phyloP scores from a whole-genome alignment of 2,329 filamentous ascomycete genomes.

The Arthrobotrys sinensis region DNA sequence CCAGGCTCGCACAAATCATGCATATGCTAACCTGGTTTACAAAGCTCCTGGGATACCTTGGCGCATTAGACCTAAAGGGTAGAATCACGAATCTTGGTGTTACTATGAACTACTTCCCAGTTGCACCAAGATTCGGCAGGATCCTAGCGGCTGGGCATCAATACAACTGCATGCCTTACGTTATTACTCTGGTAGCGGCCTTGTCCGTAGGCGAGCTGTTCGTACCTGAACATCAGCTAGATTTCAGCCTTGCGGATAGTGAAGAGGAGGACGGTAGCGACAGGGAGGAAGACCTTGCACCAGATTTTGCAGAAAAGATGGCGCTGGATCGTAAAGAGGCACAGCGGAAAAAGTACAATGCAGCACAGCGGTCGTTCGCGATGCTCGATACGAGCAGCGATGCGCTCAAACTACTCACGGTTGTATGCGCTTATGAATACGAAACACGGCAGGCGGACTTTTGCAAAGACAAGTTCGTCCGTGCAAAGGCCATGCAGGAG shows the following conservation, averaged over 20 bases:
- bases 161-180: conserved; percentile 85
- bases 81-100: conserved; percentile 84
- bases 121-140: conserved; percentile 90
- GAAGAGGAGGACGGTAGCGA: conserved; percentile 67
- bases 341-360: conserved; percentile 74
- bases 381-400: conserved; percentile 86
- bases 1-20: neutral
- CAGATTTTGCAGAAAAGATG: conserved; percentile 79
- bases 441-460: conserved; percentile 77
- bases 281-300: conserved; percentile 73
- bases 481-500: conserved; percentile 88
- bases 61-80: conserved; percentile 80
- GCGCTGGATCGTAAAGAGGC: conserved; percentile 69
- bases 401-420: conserved; percentile 89
- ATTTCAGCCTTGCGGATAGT: conserved; percentile 73
- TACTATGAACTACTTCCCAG: conserved; percentile 88
- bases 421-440: conserved; percentile 87
- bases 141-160: conserved; percentile 91
- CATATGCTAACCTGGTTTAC: conserved; percentile 35
- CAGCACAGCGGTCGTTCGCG: conserved; percentile 73
- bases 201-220: conserved; percentile 91
- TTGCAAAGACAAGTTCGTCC: conserved; percentile 87
- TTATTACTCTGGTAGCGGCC: conserved; percentile 88
- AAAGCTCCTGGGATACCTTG: conserved; percentile 83
- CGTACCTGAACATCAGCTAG: conserved; percentile 83